Conservation (phyloP, 441 rosid species). For the Syzygium malaccense region DNA sequence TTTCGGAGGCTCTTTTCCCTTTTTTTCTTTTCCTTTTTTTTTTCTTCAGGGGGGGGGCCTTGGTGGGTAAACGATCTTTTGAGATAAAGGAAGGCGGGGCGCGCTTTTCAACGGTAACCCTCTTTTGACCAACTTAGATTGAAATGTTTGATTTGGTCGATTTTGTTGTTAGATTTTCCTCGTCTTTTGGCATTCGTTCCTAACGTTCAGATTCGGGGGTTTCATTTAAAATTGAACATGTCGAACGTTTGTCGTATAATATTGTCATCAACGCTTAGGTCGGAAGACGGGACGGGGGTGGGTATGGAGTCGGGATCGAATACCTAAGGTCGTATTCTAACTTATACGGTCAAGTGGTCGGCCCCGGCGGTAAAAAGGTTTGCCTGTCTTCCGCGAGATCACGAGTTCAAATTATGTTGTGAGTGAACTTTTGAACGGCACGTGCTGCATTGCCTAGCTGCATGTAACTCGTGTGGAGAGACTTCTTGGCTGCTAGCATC, state of each 20-base stretch:
- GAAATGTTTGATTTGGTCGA: neutral
- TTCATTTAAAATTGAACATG: neutral
- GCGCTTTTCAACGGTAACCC: neutral
- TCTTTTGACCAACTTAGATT: neutral
- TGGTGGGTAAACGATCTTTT: neutral
- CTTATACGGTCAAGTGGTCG: neutral
- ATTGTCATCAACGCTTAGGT: neutral
- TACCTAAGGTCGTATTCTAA: fast-evolving
- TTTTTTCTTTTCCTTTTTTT: neutral
- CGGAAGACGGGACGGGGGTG: fast-evolving
- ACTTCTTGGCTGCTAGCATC: fast-evolving
- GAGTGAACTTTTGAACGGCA: neutral
- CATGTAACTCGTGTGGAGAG: fast-evolving
- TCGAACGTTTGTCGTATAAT: neutral
- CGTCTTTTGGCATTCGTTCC: neutral
- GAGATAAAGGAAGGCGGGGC: neutral
- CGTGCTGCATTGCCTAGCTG: fast-evolving
- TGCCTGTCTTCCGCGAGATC: neutral
- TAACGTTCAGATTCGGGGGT: neutral
- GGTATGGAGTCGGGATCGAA: fast-evolving
- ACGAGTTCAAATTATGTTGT: fast-evolving
- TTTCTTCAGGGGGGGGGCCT: neutral
- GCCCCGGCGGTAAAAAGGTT: fast-evolving
- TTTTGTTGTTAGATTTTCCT: no score
- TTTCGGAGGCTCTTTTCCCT: neutral